Evolutionary conservation across 2,329 filamentous ascomycete species (phyloP), one percentile per base, ranked within the genome.

Genomic region (Blumeriella jaapii): DNA sequence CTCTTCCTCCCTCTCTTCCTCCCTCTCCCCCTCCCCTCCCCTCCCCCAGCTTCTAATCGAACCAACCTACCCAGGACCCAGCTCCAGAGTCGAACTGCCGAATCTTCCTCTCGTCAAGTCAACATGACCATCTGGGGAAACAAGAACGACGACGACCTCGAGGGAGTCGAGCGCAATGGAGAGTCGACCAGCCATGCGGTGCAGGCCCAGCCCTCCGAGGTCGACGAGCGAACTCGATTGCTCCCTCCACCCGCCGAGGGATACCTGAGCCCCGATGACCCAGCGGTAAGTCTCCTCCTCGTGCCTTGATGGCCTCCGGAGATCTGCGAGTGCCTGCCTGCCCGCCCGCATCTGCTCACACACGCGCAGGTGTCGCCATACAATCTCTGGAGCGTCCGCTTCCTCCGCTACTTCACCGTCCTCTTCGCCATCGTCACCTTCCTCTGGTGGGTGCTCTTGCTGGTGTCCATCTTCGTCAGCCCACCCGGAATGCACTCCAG

Each of bases 391-490:
- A 84, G 76, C 40, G 82, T 98, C 31, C 79, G 91, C 12, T 72
- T 82, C 29, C 66, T 91, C 36, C 75, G 86, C 55, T 83, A 78
- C 54, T 58, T 91, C 41, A 89, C 85, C 4, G 66, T 93, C 36
- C 50, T 84, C 23, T 82, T 95, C 53, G 66, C 89, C 9, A 32
- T 75, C 33, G 55, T 87, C 49, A 82, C 77, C 37, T 85, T 93
- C 52, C 52, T 85, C n/a, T 96, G 89, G 89, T 96, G 91, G 89
- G 69, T 84, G 7, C 59, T 95, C 35, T 66, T 94, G 20, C 68
- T 98, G n/a, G 75, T 95, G 11, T 85, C 84, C 36, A 76, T 81
- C 46, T 98, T 98, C 61, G 78, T 93, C 48, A 94, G 83, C 34
- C 86, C 86, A 10, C 89, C 89, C 1, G 78, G 80, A 29, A 77